Conservation (phyloP, 768 basidiomycete species). For the Coprinopsis strossmayeri region DNA sequence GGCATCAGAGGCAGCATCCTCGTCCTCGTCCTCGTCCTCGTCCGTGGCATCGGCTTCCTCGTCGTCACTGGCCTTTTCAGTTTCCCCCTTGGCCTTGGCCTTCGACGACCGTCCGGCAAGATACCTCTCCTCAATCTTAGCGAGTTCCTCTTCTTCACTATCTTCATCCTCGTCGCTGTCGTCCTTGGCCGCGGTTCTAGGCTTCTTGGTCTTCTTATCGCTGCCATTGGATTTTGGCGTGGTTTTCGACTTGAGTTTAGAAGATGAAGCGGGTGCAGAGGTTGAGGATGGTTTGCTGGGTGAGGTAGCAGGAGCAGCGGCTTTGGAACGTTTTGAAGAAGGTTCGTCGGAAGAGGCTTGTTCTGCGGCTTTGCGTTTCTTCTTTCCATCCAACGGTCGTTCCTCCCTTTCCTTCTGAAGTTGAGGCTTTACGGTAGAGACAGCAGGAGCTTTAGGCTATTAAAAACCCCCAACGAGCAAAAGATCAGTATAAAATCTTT, state of each 20-base stretch:
- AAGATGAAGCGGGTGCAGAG: neutral
- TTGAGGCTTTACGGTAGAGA: neutral
- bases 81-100: neutral
- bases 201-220: slow-evolving; percentile 3
- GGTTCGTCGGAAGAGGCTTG: neutral
- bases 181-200: slow-evolving; percentile 10
- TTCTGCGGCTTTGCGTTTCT: neutral
- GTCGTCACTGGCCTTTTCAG: neutral
- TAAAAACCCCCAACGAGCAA: slow-evolving; percentile 16
- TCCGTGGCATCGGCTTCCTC: neutral
- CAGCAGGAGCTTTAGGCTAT: neutral
- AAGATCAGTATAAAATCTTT: neutral
- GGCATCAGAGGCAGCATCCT: slow-evolving; percentile 8
- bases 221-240: too few relatives aligned
- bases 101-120: slow-evolving; percentile 3
- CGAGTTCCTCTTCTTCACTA: slow-evolving; percentile 22
- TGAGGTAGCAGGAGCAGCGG: neutral
- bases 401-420: neutral
- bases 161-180: slow-evolving; percentile 15
- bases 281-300: slow-evolving; percentile 2
- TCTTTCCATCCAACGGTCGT: neutral
- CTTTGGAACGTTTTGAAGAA: neutral
- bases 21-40: slow-evolving; percentile 20
- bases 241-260: slow-evolving; percentile 5
- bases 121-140: slow-evolving; percentile 29